Conservation (phyloP, 495 filamentous ascomycete genomes). For the Penicillium tannophilum region DNA sequence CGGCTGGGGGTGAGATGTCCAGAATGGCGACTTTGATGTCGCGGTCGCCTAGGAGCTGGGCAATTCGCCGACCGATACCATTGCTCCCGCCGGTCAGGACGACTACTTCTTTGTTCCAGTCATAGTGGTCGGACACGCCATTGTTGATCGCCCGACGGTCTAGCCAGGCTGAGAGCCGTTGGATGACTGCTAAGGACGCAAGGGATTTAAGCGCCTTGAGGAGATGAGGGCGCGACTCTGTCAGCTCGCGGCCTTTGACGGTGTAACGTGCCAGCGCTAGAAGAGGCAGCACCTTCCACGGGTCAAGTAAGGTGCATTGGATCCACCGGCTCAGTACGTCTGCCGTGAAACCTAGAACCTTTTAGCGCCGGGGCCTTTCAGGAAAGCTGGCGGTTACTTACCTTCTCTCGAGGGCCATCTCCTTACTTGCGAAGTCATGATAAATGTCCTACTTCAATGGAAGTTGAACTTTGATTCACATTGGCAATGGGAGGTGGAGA, state of each 20-base stretch:
- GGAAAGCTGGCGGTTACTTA: conserved; percentile 1
- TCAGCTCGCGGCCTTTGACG: conserved; percentile 52
- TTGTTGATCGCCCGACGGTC: conserved; percentile 62
- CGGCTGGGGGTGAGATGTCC: conserved; percentile 66
- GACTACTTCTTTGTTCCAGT: conserved; percentile 71
- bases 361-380: conserved; percentile 2
- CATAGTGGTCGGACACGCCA: conserved; percentile 58
- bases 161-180: conserved; percentile 50
- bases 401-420: conserved; percentile 40
- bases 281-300: conserved; percentile 57
- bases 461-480: neutral
- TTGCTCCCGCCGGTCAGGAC: conserved; percentile 71
- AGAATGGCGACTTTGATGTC: conserved; percentile 66
- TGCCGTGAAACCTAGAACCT: conserved; percentile 56
- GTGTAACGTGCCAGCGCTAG: conserved; percentile 62
- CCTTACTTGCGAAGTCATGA: conserved; percentile 26
- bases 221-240: conserved; percentile 46
- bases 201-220: conserved; percentile 29
- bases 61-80: conserved; percentile 67
- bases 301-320: conserved; percentile 59
- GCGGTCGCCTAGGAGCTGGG: conserved; percentile 58
- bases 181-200: conserved; percentile 46
- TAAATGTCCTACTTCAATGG: neutral
- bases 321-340: conserved; percentile 60
- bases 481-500: neutral